Evolutionary conservation across 257 asterid genomes (phyloP), one percentile per base, ranked within the genome.

Genomic region (Ocimum tenuiflorum): DNA sequence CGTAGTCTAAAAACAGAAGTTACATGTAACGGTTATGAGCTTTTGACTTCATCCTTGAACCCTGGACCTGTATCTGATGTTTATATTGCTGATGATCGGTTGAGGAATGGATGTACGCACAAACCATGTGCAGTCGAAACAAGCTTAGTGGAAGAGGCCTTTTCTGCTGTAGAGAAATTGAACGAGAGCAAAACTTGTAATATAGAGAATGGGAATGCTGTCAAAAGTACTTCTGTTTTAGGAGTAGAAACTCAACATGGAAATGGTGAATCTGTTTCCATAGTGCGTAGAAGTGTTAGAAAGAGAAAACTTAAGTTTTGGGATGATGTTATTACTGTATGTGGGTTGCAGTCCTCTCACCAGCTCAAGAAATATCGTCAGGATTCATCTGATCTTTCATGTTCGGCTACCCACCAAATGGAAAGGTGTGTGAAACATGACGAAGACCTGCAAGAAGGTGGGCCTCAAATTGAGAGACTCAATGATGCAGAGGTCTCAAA

Each of bases 251-350:
- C 4, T 45, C 74, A 46, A 33, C 73, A 17, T 63, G 81, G 69
- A 35, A 60, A 77, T 10, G 8, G 45, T 49, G 80, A 55, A 58
- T 22, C 59, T 38, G 60, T 70, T 76, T 74, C 83, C 73, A 73
- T 68, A 70, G 71, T 77, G 52, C 83, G 91, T 62, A 73, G 94
- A 80, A 87, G 95, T 63, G 18, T 47, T 46, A 78, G 96, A 51
- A 85, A 85, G 75, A 85, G 95, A 60, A 86, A 80, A 31, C 73
- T 72, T 67, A 84, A 84, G 69, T 70, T 71, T 41, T 78, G 86
- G 79, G 90, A 76, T 12, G 83, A 74, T 67, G 70, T 69, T 70
- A 67, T 53, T 43, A 56, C 74, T 53, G 71, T 79, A 14, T 65
- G 74, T 72, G 78, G 79, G 73, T 36, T 51, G 67, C 60, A 43